phyloP scores from a whole-genome alignment of 2,329 filamentous ascomycete species.

The Alternaria sp. region DNA sequence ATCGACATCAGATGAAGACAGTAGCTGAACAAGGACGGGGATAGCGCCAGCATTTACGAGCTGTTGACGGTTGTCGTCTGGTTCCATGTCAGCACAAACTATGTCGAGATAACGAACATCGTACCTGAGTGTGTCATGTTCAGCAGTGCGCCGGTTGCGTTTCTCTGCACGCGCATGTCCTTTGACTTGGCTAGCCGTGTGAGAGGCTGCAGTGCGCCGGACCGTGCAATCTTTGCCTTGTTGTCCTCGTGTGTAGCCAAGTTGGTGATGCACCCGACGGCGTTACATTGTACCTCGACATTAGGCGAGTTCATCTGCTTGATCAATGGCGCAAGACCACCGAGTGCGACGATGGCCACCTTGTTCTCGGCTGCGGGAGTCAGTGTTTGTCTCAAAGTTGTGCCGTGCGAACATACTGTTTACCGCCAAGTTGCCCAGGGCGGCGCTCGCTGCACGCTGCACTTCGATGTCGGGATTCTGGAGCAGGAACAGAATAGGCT shows the following conservation, averaged over 20 bases:
- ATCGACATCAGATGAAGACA: conserved; percentile 92
- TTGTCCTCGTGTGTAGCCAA: conserved; percentile 98
- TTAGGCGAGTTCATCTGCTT: conserved; percentile 98
- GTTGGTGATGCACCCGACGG: conserved; percentile 98
- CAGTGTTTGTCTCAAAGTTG: conserved; percentile 45
- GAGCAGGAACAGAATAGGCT: conserved; percentile 93
- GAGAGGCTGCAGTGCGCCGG: conserved; percentile 88
- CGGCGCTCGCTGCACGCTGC: conserved; percentile 93
- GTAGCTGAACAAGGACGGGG: conserved; percentile 92
- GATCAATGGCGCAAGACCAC: conserved; percentile 89
- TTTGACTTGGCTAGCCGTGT: conserved; percentile 95
- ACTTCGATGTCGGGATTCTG: conserved; percentile 97
- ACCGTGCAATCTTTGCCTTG: conserved; percentile 97
- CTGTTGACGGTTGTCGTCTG: conserved; percentile 97
- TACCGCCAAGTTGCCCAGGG: conserved; percentile 93
- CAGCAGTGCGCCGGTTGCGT: conserved; percentile 92
- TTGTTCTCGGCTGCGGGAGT: conserved; percentile 89
- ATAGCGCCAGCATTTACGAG: conserved; percentile 98
- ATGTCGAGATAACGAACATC: background rate
- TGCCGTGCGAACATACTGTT: conserved; percentile 72
- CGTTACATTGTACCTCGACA: conserved; percentile 98
- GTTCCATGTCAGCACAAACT: conserved; percentile 28
- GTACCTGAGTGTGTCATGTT: conserved; percentile 99
- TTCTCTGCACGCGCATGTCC: conserved; percentile 97
- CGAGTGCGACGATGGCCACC: conserved; percentile 91